A percentile compares a stretch with the other conserved stretches of the same genome.
These are phyloP conservation scores for Sphagnum tenellum DNA, from an alignment of 225 moss, liverwort and hornwort genomes.

Conservation along the genomic window DNA sequence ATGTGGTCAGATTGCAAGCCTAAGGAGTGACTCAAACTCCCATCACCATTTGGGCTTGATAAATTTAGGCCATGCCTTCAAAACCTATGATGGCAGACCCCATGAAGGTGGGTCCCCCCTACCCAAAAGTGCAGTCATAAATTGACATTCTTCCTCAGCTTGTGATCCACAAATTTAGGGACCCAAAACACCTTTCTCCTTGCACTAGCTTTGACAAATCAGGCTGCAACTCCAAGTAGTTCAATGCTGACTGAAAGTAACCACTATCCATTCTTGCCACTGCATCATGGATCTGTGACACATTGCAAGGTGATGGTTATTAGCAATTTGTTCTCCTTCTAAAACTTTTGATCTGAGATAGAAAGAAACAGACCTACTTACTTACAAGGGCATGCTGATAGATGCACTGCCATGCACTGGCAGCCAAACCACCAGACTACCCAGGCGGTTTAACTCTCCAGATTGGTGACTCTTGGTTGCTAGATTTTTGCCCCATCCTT, in stretches of 20 bases:
- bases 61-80: constrained; percentile 74
- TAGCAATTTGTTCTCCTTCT: too few species aligned
- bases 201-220: constrained; percentile 52
- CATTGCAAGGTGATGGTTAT: too few species aligned
- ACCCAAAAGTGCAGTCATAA: constrained; percentile 89
- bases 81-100: constrained; percentile 78
- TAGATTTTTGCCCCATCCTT: too few species aligned
- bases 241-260: constrained; percentile 78
- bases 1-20: constrained; percentile 78
- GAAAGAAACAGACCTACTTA: too few species aligned
- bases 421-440: too few species aligned
- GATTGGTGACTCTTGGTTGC: too few species aligned
- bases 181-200: constrained; percentile 62
- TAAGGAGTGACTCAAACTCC: constrained; percentile 65
- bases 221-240: constrained; percentile 68
- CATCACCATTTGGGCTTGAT: constrained; percentile 55
- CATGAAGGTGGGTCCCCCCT: constrained; percentile 93
- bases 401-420: too few species aligned
- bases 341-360: too few species aligned
- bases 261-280: constrained; percentile 65
- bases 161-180: constrained; percentile 91
- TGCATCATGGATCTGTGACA: constrained; percentile 50
- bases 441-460: too few species aligned
- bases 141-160: constrained; percentile 93
- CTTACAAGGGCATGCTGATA: too few species aligned